These are phyloP conservation scores for Thuja plicata DNA, from an alignment of 83 land plant genomes.

Conservation along the genomic window DNA sequence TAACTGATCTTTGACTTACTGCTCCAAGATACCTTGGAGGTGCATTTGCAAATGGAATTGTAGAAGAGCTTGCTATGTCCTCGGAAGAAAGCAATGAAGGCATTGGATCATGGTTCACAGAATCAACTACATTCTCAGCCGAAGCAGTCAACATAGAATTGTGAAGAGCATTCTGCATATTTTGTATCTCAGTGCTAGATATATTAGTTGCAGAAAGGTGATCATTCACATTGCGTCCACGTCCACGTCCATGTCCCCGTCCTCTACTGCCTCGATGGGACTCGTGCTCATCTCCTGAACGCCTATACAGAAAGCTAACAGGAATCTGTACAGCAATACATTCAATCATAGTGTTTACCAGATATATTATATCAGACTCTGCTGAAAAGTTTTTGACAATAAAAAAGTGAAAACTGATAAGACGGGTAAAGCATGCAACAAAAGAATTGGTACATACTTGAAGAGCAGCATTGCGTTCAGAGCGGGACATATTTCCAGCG, in stretches of 20 bases:
- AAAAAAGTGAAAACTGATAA: neutral
- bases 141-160: constrained; percentile 35
- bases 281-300: constrained; percentile 47
- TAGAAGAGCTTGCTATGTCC: constrained; percentile 24
- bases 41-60: constrained; percentile 16
- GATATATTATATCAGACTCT: neutral
- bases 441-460: constrained; percentile 50
- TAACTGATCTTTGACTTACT: constrained; percentile 34
- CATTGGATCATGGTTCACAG: neutral
- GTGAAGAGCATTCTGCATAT: constrained; percentile 22
- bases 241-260: constrained; percentile 25
- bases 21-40: constrained; percentile 57
- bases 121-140: neutral
- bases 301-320: constrained; percentile 77
- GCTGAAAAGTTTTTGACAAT: too few species aligned
- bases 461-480: constrained; percentile 91
- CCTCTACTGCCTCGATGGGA: constrained; percentile 41
- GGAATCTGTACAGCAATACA: constrained; percentile 60
- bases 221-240: constrained; percentile 32
- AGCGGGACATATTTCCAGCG: constrained; percentile 93
- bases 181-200: constrained; percentile 40
- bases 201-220: constrained; percentile 37
- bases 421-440: neutral
- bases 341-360: neutral
- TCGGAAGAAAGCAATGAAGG: constrained; percentile 25